Base-by-base conservation (phyloP, 495 filamentous ascomycete species). In the Lepidopterella palustris region DNA sequence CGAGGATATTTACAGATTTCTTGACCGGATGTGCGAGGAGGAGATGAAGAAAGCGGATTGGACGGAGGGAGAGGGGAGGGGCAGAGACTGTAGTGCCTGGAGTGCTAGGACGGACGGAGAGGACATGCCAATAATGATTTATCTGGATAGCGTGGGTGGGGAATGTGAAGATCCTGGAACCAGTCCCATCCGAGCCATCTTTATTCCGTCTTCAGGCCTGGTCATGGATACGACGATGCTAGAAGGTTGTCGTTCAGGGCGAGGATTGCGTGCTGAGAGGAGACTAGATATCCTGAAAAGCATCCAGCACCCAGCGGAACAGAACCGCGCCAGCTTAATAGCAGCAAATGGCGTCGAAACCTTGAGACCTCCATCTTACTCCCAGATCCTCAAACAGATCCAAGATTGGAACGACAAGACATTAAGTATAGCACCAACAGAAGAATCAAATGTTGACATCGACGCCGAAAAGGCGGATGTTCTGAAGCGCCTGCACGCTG, bases 121-220 rank as follows among this genome's bases (percentile, higher is more conserved):
- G n/a, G n/a, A n/a, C n/a, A n/a, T n/a, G n/a, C n/a, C n/a, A n/a
- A 42, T 42, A 2, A 13, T 42, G 10, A 42, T 42, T 10, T 42
- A 42, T 18, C 35, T 42, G 13, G 35, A 42, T 42, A 42, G 10
- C 10, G 10, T 18, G 13, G 13, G 13, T 42, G 10, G 18, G 18
- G 2, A 18, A 3, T 42, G 2, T 18, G 9, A 42, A 42, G 35
- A 18, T n/a, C n/a, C n/a, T n/a, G n/a, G n/a, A n/a, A n/a, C n/a
- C n/a, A n/a, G 68, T 71, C 18, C 26, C 64, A 52, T 18, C 24
- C 15, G 47, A 50, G 21, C 20, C 23, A 50, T 50, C 47, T 50
- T 50, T 24, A 50, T 50, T 2, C 21, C 23, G 6, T 15, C 47
- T 6, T 50, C 47, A 25, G 47, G 47, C 15, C 47, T 50, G 20